Conservation (phyloP, 768 basidiomycete species). For the Cyclocybe cylindracea region DNA sequence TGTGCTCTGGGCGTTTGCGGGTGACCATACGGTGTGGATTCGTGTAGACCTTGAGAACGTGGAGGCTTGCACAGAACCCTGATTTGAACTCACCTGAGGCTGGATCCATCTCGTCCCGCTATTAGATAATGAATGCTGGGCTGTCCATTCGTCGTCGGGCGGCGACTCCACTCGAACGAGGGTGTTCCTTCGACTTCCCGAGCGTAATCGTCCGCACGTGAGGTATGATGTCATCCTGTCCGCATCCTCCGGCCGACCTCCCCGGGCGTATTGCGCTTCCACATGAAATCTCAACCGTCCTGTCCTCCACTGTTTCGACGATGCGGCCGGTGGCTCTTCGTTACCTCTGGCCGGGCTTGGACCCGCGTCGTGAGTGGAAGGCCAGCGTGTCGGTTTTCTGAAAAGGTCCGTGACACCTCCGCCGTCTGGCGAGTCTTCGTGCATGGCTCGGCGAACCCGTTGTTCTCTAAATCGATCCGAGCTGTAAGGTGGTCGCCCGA, state of each 20-base stretch:
- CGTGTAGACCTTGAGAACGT: background rate
- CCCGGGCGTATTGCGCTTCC: constrained; percentile 55
- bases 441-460: constrained; percentile 4
- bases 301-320: constrained; percentile 49
- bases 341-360: constrained; percentile 39
- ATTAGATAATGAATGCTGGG: too few species aligned
- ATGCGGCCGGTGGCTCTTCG: constrained; percentile 40
- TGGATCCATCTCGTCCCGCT: background rate
- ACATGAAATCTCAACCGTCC: constrained; percentile 54
- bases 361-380: constrained; percentile 15
- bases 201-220: constrained; percentile 34
- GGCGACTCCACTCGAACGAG: constrained; percentile 7
- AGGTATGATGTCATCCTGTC: constrained; percentile 47
- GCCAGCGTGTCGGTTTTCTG: constrained; percentile 20
- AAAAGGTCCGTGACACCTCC: constrained; percentile 19
- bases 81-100: background rate
- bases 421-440: constrained; percentile 7
- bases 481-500: constrained; percentile 8
- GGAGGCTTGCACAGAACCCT: background rate
- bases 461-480: constrained; percentile 1
- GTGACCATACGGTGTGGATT: background rate
- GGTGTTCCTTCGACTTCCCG: constrained; percentile 21
- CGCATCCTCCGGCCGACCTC: constrained; percentile 33
- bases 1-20: background rate
- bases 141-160: background rate